Conservation (phyloP, 208 protist genomes). For the Herpetomonas tarakana region DNA sequence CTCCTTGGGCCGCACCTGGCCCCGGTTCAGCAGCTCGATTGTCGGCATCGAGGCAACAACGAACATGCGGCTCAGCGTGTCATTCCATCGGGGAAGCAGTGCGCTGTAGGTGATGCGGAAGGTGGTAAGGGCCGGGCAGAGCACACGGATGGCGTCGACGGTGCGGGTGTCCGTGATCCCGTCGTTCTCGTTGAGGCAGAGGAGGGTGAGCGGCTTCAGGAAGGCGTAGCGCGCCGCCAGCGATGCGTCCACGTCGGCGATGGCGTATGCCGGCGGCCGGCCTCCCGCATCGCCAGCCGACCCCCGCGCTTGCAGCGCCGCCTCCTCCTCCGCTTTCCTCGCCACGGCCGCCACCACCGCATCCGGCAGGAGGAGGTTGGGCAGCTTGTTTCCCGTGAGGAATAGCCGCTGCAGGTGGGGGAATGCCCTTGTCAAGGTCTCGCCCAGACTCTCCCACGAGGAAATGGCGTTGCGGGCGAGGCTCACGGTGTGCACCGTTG, state of each 20-base stretch:
- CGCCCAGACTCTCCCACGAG: slow-evolving; percentile 62
- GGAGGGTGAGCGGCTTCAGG: slow-evolving; percentile 44
- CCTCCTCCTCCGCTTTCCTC: slow-evolving; percentile 2
- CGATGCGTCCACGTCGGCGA: not conserved
- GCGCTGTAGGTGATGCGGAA: slow-evolving; percentile 79
- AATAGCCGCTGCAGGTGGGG: slow-evolving; percentile 61
- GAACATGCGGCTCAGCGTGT: slow-evolving; percentile 82
- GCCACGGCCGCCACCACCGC: slow-evolving; percentile 8
- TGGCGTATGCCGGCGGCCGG: not conserved
- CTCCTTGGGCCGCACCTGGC: slow-evolving; percentile 77
- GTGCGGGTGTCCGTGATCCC: slow-evolving; percentile 38
- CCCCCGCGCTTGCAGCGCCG: not conserved
- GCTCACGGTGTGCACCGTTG: slow-evolving; percentile 63
- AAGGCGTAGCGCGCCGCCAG: slow-evolving; percentile 26
- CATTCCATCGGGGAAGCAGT: slow-evolving; percentile 76
- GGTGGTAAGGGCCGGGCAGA: slow-evolving; percentile 50
- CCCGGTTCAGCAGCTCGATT: slow-evolving; percentile 73
- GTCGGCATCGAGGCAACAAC: slow-evolving; percentile 78
- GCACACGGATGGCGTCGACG: slow-evolving; percentile 59
- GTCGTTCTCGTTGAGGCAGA: slow-evolving; percentile 77
- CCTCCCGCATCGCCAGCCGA: no score
- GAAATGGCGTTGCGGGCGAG: slow-evolving; percentile 70
- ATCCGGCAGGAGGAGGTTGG: slow-evolving; percentile 29
- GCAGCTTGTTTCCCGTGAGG: slow-evolving; percentile 64
- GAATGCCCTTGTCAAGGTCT: slow-evolving; percentile 40